Evolutionary conservation across 1,139 yeast species (phyloP).

Genomic region (Hanseniaspora gamundiae): DNA sequence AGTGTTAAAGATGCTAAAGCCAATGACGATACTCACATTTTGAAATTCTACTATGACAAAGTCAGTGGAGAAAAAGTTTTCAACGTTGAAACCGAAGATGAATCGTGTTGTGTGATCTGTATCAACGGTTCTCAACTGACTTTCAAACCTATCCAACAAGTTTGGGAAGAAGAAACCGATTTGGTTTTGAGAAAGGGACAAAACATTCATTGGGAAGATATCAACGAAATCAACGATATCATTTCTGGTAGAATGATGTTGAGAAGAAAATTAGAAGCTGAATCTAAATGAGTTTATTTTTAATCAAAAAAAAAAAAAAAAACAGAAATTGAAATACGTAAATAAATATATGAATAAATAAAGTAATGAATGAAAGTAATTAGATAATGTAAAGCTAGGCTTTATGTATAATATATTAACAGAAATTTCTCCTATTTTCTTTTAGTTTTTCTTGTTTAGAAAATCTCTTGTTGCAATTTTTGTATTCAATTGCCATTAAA

Average conservation of each 20-base stretch:
- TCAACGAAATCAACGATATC: conserved; percentile 49
- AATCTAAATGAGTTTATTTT: conserved; percentile 8
- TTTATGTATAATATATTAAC: too few relatives aligned
- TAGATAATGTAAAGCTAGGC: too few relatives aligned
- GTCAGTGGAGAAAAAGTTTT: conserved; percentile 29
- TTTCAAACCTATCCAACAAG: conserved; percentile 40
- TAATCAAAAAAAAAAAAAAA: conserved; percentile 9
- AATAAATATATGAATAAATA: too few relatives aligned
- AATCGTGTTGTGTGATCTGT: conserved; percentile 55
- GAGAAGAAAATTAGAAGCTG: conserved; percentile 28
- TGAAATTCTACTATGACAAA: conserved; percentile 30
- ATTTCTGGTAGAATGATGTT: conserved; percentile 53
- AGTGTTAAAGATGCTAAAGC: conserved; percentile 23
- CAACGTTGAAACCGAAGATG: conserved; percentile 29
- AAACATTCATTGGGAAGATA: conserved; percentile 54
- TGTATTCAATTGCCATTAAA: too few relatives aligned
- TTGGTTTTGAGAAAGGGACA: conserved; percentile 51
- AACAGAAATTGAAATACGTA: too few relatives aligned
- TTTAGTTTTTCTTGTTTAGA: too few relatives aligned
- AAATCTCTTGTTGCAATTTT: too few relatives aligned
- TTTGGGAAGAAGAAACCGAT: conserved; percentile 52
- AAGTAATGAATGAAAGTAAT: too few relatives aligned
- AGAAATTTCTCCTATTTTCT: too few relatives aligned
- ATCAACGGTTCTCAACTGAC: conserved; percentile 51
- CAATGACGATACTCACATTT: conserved; percentile 22